Evolutionary conservation across 306 rosid genomes (phyloP), one percentile per base, ranked within the genome.

Genomic region (Medicago lupulina): DNA sequence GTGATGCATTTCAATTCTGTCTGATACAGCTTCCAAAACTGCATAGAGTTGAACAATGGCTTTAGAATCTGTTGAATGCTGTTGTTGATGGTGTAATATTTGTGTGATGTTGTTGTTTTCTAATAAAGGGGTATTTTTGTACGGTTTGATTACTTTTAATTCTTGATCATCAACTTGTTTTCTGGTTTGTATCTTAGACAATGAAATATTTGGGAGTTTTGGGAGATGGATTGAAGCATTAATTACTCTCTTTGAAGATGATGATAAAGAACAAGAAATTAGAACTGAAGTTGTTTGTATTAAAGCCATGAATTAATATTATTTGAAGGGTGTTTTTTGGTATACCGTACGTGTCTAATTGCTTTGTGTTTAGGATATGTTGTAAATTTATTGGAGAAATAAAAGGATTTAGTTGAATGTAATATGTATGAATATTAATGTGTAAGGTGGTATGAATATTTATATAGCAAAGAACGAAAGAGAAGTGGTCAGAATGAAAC

Each of bases 1-100:
- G 9, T 59, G 59, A 61, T 93, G 98, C 93, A 85, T 91, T 70
- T 89, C 96, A 4, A 88, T 51, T 12, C 98, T 83, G 54, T 93
- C 93, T 0, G 83, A 71, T 5, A 89, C 87, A 1, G 86, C 85
- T 21, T 89, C 93, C 14, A 88, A 64, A 54, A 91, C 57, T 28
- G 86, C 90, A 9, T 88, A 85, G 43, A 89, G 88, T 77, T 88
- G 79, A 23, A 75, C 3, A 1, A 57, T 44, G 4, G 31, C 4
- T 3, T 28, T 28, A 1, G 59, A 41, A 1, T 76, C 41, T 57
- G 55, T 44, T 11, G 50, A 44, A 44, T 54, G 0, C 4, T 17
- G 13, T 17, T 17, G 60, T 17, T 54, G 28, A 54, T 54, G 28
- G 0, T 8, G 28, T 8, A 54, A 54, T 31, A 16, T 47, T 43